Conservation (phyloP, 2,329 filamentous ascomycete genomes). For the Amylocarpus encephaloides region DNA sequence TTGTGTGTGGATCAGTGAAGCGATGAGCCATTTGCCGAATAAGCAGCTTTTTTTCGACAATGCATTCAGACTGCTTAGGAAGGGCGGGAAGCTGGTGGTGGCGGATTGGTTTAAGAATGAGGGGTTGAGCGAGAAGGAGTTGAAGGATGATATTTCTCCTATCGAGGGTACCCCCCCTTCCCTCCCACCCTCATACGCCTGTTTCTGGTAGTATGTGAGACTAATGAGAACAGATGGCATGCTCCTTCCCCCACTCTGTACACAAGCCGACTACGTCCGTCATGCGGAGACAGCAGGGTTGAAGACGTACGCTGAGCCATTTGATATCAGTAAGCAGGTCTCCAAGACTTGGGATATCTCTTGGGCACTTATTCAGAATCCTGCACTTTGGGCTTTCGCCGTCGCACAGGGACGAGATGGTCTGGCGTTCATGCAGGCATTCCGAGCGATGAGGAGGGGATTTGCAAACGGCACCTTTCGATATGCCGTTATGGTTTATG, state of each 20-base stretch:
- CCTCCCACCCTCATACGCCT: neutral
- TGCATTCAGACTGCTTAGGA: constrained; percentile 40
- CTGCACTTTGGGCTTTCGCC: constrained; percentile 55
- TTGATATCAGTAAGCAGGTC: constrained; percentile 52
- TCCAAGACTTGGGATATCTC: constrained; percentile 59
- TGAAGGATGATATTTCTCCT: constrained; percentile 48
- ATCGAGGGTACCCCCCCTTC: constrained; percentile 43
- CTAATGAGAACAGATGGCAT: constrained; percentile 43
- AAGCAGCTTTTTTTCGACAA: constrained; percentile 54
- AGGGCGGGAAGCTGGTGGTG: constrained; percentile 47
- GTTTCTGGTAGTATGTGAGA: neutral
- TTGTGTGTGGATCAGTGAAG: constrained; percentile 56
- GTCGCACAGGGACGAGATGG: constrained; percentile 54
- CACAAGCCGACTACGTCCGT: constrained; percentile 45
- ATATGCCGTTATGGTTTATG: constrained; percentile 53
- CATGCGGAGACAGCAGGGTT: constrained; percentile 45
- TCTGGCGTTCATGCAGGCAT: constrained; percentile 54
- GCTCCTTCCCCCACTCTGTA: constrained; percentile 51
- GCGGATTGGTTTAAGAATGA: constrained; percentile 57
- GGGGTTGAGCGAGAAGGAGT: constrained; percentile 37
- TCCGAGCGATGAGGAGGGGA: constrained; percentile 54
- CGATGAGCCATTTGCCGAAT: constrained; percentile 53
- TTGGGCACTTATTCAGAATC: constrained; percentile 53
- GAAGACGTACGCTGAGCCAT: constrained; percentile 38
- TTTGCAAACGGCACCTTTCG: constrained; percentile 53